These are phyloP conservation scores for Themeda triandra DNA, from an alignment of 176 grass and related monocot genomes.

Conservation along the genomic window DNA sequence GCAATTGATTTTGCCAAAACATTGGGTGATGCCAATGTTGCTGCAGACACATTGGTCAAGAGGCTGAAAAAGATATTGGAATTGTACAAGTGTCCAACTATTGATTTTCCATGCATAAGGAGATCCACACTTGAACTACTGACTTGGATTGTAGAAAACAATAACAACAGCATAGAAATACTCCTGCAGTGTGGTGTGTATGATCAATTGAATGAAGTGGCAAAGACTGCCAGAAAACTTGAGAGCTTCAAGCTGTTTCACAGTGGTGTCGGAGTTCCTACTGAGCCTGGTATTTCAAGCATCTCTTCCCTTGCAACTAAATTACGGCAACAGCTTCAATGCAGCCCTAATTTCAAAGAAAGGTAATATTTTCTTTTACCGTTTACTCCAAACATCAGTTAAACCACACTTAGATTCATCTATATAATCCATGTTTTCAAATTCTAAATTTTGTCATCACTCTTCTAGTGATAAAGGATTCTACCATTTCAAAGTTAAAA, in stretches of 20 bases:
- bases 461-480: too few species aligned
- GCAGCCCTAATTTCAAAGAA: conserved; percentile 22
- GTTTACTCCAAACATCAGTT: background rate
- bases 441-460: too few species aligned
- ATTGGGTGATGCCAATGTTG: background rate
- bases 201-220: conserved; percentile 20
- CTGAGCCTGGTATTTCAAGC: background rate
- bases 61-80: conserved; percentile 28
- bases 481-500: too few species aligned
- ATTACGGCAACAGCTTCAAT: background rate
- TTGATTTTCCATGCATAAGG: conserved; percentile 29
- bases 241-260: conserved; percentile 19
- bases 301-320: background rate
- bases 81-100: conserved; percentile 11
- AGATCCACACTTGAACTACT: conserved; percentile 25
- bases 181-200: conserved; percentile 27
- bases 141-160: conserved; percentile 7
- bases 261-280: background rate
- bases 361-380: background rate
- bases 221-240: conserved; percentile 9
- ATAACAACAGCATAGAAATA: background rate
- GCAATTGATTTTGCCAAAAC: background rate
- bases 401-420: background rate
- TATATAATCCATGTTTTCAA: too few species aligned
- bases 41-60: background rate